Evolutionary conservation across 2,329 filamentous ascomycete genomes (phyloP).

Genomic region (Colletotrichum sidae): DNA sequence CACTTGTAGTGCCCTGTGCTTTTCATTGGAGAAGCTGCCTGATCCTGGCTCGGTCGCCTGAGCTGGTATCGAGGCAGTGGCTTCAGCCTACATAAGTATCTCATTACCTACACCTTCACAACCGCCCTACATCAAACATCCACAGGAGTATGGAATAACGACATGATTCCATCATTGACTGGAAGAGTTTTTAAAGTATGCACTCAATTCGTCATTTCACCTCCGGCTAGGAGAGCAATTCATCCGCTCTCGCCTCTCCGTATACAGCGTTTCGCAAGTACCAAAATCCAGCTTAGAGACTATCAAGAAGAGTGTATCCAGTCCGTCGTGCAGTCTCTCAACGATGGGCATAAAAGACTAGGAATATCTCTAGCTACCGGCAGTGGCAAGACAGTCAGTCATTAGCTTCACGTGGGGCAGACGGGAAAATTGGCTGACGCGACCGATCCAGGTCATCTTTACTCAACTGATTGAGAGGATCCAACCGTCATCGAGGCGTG

Average conservation of each 20-base stretch:
- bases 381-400: constrained; percentile 81
- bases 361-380: constrained; percentile 90
- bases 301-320: constrained; percentile 95
- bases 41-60: background rate
- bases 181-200: background rate
- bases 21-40: background rate
- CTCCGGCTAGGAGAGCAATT: background rate
- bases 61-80: too few relatives aligned
- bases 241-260: background rate
- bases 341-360: constrained; percentile 79
- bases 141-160: too few relatives aligned
- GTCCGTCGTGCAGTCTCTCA: constrained; percentile 77
- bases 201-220: background rate
- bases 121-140: too few relatives aligned
- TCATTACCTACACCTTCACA: too few relatives aligned
- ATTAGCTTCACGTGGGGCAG: constrained; percentile 29
- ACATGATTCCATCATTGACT: too few relatives aligned
- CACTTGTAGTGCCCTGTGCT: too few relatives aligned
- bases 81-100: too few relatives aligned
- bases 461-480: constrained; percentile 92
- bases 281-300: constrained; percentile 73
- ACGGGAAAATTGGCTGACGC: background rate
- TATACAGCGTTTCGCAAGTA: constrained; percentile 16
- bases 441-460: constrained; percentile 80
- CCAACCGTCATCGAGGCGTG: constrained; percentile 62